Evolutionary conservation across 257 asterid species (phyloP), one percentile per base, ranked within the genome.

Genomic region (Nicotiana undulata): DNA sequence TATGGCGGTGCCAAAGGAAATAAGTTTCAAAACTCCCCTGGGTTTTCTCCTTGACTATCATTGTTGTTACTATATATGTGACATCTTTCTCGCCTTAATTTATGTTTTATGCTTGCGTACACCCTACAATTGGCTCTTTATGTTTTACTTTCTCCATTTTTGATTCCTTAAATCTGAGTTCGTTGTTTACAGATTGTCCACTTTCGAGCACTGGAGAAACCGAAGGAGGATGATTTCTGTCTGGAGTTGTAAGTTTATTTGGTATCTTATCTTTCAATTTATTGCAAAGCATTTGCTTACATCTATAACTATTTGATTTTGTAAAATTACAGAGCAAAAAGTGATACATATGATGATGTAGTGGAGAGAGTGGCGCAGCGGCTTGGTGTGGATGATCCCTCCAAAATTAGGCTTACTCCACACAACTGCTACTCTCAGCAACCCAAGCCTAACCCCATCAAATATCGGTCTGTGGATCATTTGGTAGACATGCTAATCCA

Each of bases 341-440:
- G 90, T 86, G 97, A 94, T 85, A 91, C 95, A 61, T 96, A 96
- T 40, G 99, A 94, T 85, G 98, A 94, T 85, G 98, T 96, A 65
- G 99, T 92, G 86, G 98, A 92, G 79, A 94, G 85, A 86, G 97
- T 96, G 76, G 98, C 98, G 40, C 94, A 88, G 72, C 93, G 82
- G 84, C 93, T 96, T 87, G 90, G 89, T 81, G 84, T 96, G 90
- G 95, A 93, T 51, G 99, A 96, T 83, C 93, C 98, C 80, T 92
- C 98, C 9, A 96, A 96, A 87, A 91, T 96, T 77, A 89, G 99
- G 83, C 97, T 96, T 85, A 94, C 98, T 86, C 93, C 98, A 82
- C 99, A 96, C 89, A 96, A 96, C 84, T 96, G 99, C 87, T 93
- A 96, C 80, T 94, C 99, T 24, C 98, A 94, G 89, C 99, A 93